Evolutionary conservation across 805 yeast genomes (phyloP).

Genomic region (Sungouiozyma ichnusensis): DNA sequence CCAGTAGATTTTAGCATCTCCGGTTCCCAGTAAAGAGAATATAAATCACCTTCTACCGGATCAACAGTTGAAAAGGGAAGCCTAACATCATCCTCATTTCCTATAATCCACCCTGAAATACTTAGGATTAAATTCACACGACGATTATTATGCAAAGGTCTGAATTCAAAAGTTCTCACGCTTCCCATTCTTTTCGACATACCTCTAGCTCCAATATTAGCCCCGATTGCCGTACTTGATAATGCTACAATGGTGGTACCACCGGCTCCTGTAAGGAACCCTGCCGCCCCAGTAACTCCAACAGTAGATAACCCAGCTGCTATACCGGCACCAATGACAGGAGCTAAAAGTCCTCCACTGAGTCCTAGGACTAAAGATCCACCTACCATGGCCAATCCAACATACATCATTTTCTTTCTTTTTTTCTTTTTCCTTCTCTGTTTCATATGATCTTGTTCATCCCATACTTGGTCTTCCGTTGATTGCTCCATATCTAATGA

Average conservation of each 20-base stretch:
- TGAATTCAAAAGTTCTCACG: slow-evolving; percentile 86
- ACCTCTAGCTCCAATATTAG: slow-evolving; percentile 74
- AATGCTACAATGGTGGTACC: slow-evolving; percentile 93
- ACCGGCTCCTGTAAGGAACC: slow-evolving; percentile 91
- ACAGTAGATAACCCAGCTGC: slow-evolving; percentile 95
- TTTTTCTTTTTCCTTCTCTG: slow-evolving; percentile 57
- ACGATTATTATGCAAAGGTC: slow-evolving; percentile 84
- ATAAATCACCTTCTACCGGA: slow-evolving; percentile 95
- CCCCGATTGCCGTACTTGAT: slow-evolving; percentile 86
- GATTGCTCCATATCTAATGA: slow-evolving; percentile 81
- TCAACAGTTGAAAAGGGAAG: slow-evolving; percentile 94
- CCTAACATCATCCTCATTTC: slow-evolving; percentile 89
- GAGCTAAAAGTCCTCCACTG: slow-evolving; percentile 92
- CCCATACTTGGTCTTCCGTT: slow-evolving; percentile 61
- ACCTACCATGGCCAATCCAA: slow-evolving; percentile 92
- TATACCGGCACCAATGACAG: slow-evolving; percentile 95
- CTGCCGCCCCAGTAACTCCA: slow-evolving; percentile 88
- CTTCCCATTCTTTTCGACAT: slow-evolving; percentile 83
- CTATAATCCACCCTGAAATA: slow-evolving; percentile 96
- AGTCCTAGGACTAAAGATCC: slow-evolving; percentile 91
- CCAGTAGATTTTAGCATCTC: slow-evolving; percentile 95
- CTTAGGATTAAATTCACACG: slow-evolving; percentile 80
- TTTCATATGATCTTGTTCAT: slow-evolving; percentile 58
- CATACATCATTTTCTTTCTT: slow-evolving; percentile 64
- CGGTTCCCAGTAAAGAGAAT: slow-evolving; percentile 93